These are phyloP conservation scores for Phytophthora pluvialis DNA, from an alignment of 352 stramenopile species.

Conservation along the genomic window DNA sequence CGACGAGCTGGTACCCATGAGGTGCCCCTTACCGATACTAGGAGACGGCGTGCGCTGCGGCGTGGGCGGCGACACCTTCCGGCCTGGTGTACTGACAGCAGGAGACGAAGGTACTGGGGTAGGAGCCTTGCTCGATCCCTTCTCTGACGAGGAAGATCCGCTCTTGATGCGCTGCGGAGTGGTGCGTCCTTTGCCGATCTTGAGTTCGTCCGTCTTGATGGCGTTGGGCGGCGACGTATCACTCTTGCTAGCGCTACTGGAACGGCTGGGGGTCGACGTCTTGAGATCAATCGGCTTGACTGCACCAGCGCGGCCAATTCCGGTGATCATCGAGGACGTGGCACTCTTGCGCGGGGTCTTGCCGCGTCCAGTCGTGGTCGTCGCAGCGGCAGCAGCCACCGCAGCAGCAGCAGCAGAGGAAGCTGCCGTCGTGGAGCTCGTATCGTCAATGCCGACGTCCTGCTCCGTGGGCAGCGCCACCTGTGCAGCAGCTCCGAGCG, in stretches of 20 bases:
- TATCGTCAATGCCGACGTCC: conserved; percentile 73
- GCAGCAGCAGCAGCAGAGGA: conserved; percentile 7
- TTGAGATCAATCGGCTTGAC: conserved; percentile 87
- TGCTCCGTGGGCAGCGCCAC: conserved; percentile 75
- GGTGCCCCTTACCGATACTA: conserved; percentile 34
- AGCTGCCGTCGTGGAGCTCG: conserved; percentile 10
- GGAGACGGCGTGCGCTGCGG: conserved; percentile 46
- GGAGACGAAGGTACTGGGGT: conserved; percentile 41
- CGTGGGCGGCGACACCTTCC: conserved; percentile 46
- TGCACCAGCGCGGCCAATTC: conserved; percentile 72
- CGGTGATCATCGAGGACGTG: conserved; percentile 61
- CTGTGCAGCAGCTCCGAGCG: conserved; percentile 72
- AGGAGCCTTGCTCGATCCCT: conserved; percentile 35
- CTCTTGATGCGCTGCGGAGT: conserved; percentile 67
- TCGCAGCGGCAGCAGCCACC: conserved; percentile 1
- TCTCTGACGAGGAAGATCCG: conserved; percentile 45
- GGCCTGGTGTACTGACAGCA: conserved; percentile 35
- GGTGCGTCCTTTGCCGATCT: conserved; percentile 51
- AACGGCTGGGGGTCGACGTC: conserved; percentile 65
- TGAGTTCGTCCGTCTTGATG: conserved; percentile 50
- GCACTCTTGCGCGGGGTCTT: conserved; percentile 81
- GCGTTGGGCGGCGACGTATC: conserved; percentile 45
- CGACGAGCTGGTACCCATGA: conserved; percentile 35
- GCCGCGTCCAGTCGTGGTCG: conserved; percentile 22
- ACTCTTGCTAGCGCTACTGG: conserved; percentile 54